phyloP scores from a whole-genome alignment of 2,329 filamentous ascomycete species.

The Aphanoascus verrucosus region DNA sequence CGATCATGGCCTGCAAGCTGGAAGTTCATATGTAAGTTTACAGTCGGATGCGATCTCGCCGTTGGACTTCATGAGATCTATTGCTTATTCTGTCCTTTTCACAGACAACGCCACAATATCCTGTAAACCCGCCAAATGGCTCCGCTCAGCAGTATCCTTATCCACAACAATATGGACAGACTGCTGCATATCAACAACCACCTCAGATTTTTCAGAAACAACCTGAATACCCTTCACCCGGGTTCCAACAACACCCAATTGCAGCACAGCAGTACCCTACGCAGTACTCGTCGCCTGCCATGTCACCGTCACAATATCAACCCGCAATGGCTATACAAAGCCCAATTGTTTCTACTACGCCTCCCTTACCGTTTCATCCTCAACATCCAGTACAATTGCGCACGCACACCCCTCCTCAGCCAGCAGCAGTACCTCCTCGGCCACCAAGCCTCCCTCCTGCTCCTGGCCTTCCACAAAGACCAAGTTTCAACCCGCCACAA shows the following conservation, averaged over 20 bases:
- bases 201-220: slow-evolving; percentile 21
- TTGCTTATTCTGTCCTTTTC: slow-evolving; percentile 9
- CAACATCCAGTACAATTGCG: slow-evolving; percentile 36
- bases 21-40: slow-evolving; percentile 48
- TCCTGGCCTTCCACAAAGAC: slow-evolving; percentile 51
- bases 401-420: slow-evolving; percentile 36
- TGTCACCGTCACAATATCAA: slow-evolving; percentile 26
- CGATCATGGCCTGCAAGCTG: slow-evolving; percentile 39
- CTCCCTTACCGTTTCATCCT: slow-evolving; percentile 29
- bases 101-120: slow-evolving; percentile 35
- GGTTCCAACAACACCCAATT: slow-evolving; percentile 29
- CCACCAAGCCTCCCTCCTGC: slow-evolving; percentile 41
- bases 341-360: slow-evolving; percentile 33
- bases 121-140: slow-evolving; percentile 35
- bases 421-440: slow-evolving; percentile 37
- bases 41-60: slow-evolving; percentile 2
- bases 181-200: slow-evolving; percentile 36
- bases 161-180: slow-evolving; percentile 34
- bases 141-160: slow-evolving; percentile 30
- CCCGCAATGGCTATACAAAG: slow-evolving; percentile 23
- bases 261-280: slow-evolving; percentile 28
- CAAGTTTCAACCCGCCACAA: slow-evolving; percentile 45
- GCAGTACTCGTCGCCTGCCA: slow-evolving; percentile 26
- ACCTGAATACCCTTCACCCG: slow-evolving; percentile 19
- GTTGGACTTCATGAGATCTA: neutral